These are phyloP conservation scores for Coemansia sp. DNA, from an alignment of 192 early-diverging fungal genomes.

Conservation along the genomic window DNA sequence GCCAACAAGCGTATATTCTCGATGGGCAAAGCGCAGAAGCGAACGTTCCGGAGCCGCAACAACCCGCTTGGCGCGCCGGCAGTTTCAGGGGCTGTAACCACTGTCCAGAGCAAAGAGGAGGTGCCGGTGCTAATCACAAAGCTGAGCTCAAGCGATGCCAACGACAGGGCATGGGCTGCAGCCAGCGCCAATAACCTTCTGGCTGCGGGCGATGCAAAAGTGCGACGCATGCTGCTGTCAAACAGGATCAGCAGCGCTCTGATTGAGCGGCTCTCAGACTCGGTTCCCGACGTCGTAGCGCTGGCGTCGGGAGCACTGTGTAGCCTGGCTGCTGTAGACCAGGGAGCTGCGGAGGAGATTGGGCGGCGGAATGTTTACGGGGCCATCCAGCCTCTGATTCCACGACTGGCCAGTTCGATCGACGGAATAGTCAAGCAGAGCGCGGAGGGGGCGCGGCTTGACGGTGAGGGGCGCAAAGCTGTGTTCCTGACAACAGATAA, in stretches of 20 bases:
- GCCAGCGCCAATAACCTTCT: constrained; percentile 82
- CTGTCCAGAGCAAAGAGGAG: constrained; percentile 34
- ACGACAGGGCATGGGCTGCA: constrained; percentile 86
- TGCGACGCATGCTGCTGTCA: constrained; percentile 71
- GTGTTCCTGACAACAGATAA: constrained; percentile 56
- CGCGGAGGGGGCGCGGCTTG: constrained; percentile 29
- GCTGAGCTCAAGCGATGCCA: constrained; percentile 64
- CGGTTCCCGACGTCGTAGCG: constrained; percentile 67
- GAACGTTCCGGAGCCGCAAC: constrained; percentile 45
- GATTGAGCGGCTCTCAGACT: constrained; percentile 71
- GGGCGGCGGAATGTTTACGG: constrained; percentile 38
- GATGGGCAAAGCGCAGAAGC: constrained; percentile 54
- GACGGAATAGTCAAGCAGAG: constrained; percentile 47
- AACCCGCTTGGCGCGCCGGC: constrained; percentile 34
- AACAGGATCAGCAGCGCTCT: constrained; percentile 66
- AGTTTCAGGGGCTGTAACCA: constrained; percentile 25
- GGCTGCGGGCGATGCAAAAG: constrained; percentile 18
- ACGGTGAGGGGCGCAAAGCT: constrained; percentile 36
- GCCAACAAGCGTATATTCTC: not conserved
- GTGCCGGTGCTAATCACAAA: constrained; percentile 52
- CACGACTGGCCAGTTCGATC: constrained; percentile 45
- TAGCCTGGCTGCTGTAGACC: constrained; percentile 48
- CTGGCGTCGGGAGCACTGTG: constrained; percentile 72
- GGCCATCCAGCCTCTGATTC: constrained; percentile 38
- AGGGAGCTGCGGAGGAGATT: constrained; percentile 50